Conservation (phyloP, 441 rosid genomes). For the Croton laevigatus region DNA sequence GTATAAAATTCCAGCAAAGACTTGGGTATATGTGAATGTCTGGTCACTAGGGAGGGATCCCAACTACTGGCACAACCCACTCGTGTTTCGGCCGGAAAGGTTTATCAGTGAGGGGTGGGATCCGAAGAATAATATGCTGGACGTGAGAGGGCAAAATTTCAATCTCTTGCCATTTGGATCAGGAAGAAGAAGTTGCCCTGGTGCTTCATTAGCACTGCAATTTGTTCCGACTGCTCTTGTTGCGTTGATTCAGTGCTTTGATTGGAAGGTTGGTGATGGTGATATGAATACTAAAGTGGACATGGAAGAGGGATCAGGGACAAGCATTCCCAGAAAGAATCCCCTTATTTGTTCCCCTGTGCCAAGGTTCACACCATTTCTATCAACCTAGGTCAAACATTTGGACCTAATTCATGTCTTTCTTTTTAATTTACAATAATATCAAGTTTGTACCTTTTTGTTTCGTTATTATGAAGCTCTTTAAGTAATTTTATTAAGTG, state of each 20-base stretch:
- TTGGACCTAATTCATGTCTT: too few species aligned
- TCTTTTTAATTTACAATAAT: too few species aligned
- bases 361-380: conserved; percentile 36
- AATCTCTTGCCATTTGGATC: conserved; percentile 56
- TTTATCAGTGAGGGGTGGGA: conserved; percentile 40
- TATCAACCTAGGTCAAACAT: too few species aligned
- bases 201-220: conserved; percentile 45
- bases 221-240: conserved; percentile 49
- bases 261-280: conserved; percentile 32
- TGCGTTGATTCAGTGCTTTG: conserved; percentile 50
- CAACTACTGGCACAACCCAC: conserved; percentile 55
- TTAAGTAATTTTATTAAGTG: too few species aligned
- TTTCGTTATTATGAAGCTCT: too few species aligned
- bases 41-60: conserved; percentile 63
- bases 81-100: conserved; percentile 60
- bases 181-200: conserved; percentile 75
- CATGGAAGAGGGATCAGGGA: conserved; percentile 58
- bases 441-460: too few species aligned
- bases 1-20: conserved; percentile 57
- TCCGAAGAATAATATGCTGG: conserved; percentile 36
- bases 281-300: conserved; percentile 26
- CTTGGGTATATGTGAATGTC: conserved; percentile 54
- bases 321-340: conserved; percentile 45
- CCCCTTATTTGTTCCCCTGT: conserved; percentile 49
- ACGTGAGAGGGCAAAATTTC: conserved; percentile 44